A percentile compares a stretch with the other conserved stretches of the same genome.
Conservation (phyloP, 805 yeast genomes). For the Trichomonascus vanleenenianus region DNA sequence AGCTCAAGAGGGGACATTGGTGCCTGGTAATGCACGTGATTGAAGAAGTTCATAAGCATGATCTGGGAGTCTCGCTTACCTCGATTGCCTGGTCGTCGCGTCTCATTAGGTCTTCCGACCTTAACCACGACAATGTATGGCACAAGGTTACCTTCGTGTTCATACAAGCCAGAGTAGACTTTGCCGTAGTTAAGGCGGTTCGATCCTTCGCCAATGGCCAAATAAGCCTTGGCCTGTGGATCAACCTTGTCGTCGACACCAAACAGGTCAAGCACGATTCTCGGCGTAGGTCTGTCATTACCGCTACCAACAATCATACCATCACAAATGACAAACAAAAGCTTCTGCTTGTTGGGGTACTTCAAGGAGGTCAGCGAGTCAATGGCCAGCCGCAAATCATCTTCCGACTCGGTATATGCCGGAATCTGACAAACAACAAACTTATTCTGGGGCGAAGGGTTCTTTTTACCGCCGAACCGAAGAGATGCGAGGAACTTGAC, state of each 20-base stretch:
- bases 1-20: slow-evolving; percentile 54
- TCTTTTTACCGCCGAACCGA: slow-evolving; percentile 30
- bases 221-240: slow-evolving; percentile 45
- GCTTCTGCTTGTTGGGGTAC: slow-evolving; percentile 49
- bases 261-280: slow-evolving; percentile 39
- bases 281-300: slow-evolving; percentile 49
- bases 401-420: slow-evolving; percentile 50
- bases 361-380: slow-evolving; percentile 51
- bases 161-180: slow-evolving; percentile 55
- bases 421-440: slow-evolving; percentile 38
- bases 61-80: slow-evolving; percentile 62
- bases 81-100: slow-evolving; percentile 47
- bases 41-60: slow-evolving; percentile 49
- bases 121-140: slow-evolving; percentile 49
- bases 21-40: slow-evolving; percentile 49
- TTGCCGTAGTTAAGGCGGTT: slow-evolving; percentile 55
- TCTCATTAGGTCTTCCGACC: slow-evolving; percentile 50
- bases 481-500: slow-evolving; percentile 34
- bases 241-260: slow-evolving; percentile 42
- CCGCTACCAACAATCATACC: slow-evolving; percentile 56
- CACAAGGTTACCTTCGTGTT: slow-evolving; percentile 45
- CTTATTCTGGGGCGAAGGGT: slow-evolving; percentile 33
- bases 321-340: slow-evolving; percentile 50
- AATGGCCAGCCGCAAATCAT: slow-evolving; percentile 45
- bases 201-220: slow-evolving; percentile 53